Percentiles rank a stretch among this genome's conserved stretches.
phyloP scores from a whole-genome alignment of 805 yeast species.

The Ogataea degrootiae region DNA sequence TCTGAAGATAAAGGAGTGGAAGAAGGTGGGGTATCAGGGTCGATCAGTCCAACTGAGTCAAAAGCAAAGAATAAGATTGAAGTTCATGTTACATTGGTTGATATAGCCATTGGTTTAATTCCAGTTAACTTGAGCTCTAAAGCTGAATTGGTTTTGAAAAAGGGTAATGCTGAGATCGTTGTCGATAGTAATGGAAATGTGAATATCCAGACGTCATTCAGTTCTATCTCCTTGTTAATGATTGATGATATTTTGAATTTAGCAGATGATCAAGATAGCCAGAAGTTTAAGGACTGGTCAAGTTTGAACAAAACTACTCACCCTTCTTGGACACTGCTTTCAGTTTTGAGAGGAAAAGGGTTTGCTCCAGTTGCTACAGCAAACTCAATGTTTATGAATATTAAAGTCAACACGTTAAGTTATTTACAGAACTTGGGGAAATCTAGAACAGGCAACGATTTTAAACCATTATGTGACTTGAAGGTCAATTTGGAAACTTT shows the following conservation, averaged over 20 bases:
- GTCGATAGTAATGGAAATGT: constrained; percentile 24
- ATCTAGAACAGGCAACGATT: constrained; percentile 7
- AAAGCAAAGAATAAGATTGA: constrained; percentile 5
- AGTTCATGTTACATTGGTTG: constrained; percentile 36
- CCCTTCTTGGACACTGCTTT: constrained; percentile 36
- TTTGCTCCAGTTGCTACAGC: constrained; percentile 48
- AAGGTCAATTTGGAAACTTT: constrained; percentile 45
- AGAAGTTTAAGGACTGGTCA: constrained; percentile 19
- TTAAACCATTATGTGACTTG: constrained; percentile 35
- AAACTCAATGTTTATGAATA: constrained; percentile 34
- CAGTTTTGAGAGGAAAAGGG: constrained; percentile 43
- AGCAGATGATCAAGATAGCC: constrained; percentile 25
- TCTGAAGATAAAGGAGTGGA: background rate
- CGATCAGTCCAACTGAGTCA: background rate
- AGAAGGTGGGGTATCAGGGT: background rate
- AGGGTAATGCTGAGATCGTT: constrained; percentile 50
- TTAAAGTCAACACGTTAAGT: constrained; percentile 7
- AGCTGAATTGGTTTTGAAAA: constrained; percentile 44
- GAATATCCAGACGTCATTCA: constrained; percentile 33
- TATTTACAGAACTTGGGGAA: background rate
- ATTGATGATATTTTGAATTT: constrained; percentile 56
- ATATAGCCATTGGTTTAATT: constrained; percentile 55
- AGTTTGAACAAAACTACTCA: constrained; percentile 11
- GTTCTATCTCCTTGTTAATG: constrained; percentile 46
- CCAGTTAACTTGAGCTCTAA: constrained; percentile 61